Evolutionary conservation across 768 basidiomycete species (phyloP), one percentile per base, ranked within the genome.

Genomic region (Pisolithus marmoratus): DNA sequence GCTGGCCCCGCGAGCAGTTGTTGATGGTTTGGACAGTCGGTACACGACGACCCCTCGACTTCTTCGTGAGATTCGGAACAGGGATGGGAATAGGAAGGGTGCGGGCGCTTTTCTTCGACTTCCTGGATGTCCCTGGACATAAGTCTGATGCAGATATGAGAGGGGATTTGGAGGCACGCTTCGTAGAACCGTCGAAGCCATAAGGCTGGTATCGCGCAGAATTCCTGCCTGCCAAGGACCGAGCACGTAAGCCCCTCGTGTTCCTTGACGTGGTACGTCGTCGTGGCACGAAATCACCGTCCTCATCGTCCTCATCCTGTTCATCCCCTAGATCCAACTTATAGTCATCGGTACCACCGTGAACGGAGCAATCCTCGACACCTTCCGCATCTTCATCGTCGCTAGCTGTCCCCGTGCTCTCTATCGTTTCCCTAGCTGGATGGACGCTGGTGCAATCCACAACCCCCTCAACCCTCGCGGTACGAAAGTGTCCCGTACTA

Each of bases 61-160:
- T 85, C 68, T 86, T 86, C 12, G 77, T 86, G 38, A 86, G 74
- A 63, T 85, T 80, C 1, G 84, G 84, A 4, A 85, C 76, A 27
- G 84, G 83, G 9, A 85, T 68, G 40, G 84, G 84, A 17, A 81
- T 65, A 23, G 78, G 79, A 5, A 81, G 63, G 24, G 68, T 71
- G 29, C 77, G 70, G 14, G 67, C 52, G 43, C 70, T 71, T 58
- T 69, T 65, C 52, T 70, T 67, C 54, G 61, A 50, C 55, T 61
- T 64, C 48, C 57, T 57, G 40, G 64, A 56, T 17, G 59, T 58
- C 48, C 53, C 27, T 43, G 60, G 65, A 52, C 67, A 60, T 58
- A 71, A 54, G 41, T 58, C 59, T 50, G 61, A 57, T 38, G 61
- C 46, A 47, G 70, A 66, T 49, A 60, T 54, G 55, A 62, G 55